These are phyloP conservation scores for Solanum lignicaule DNA, from an alignment of 257 asterid species.

Conservation along the genomic window DNA sequence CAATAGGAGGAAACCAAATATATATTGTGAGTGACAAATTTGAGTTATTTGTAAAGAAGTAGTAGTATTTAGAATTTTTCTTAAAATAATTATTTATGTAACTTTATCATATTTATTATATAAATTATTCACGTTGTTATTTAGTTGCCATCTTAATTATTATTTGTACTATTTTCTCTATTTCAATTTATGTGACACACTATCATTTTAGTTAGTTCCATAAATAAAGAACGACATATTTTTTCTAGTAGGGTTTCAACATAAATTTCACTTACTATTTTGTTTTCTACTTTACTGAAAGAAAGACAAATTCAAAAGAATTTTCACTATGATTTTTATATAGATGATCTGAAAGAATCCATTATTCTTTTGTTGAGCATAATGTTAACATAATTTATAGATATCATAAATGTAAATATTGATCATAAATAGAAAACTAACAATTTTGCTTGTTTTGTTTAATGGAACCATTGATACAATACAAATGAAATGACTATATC, in stretches of 20 bases:
- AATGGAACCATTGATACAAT: neutral
- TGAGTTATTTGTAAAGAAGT: too few species aligned
- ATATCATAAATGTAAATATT: neutral
- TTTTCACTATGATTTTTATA: too few species aligned
- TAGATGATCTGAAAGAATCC: neutral
- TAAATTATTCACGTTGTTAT: neutral
- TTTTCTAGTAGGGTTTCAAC: neutral
- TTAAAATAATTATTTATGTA: neutral
- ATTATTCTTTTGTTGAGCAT: too few species aligned
- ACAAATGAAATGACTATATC: neutral
- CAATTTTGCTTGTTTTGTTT: neutral
- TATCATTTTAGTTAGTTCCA: too few species aligned
- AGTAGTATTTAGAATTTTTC: too few species aligned
- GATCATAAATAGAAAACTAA: neutral
- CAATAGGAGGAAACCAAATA: too few species aligned
- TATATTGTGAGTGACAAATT: too few species aligned
- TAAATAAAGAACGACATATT: too few species aligned
- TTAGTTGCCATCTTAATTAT: neutral
- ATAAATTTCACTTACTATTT: neutral
- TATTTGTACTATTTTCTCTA: neutral
- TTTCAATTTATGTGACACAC: neutral
- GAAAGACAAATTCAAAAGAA: neutral
- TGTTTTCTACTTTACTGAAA: too few species aligned
- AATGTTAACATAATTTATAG: neutral
- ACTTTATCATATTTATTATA: neutral